Conservation (phyloP, 768 basidiomycete species). For the Cystobasidium ongulense region DNA sequence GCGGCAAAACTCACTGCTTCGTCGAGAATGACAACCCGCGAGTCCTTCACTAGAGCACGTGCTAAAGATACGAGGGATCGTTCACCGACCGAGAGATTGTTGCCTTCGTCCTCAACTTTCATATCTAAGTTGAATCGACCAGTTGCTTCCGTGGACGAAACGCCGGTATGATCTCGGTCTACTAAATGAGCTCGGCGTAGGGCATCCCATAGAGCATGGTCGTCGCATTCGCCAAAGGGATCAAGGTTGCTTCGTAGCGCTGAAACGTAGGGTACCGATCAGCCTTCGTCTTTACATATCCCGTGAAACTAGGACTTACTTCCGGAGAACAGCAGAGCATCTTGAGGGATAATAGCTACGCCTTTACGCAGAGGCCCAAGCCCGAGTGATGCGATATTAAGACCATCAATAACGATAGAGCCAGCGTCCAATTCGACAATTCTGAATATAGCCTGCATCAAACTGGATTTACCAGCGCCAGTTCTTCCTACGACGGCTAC, state of each 20-base stretch:
- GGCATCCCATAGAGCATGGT: conserved; percentile 77
- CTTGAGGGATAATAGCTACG: conserved; percentile 43
- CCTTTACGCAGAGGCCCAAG: conserved; percentile 48
- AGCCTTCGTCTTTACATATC: neutral
- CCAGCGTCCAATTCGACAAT: conserved; percentile 71
- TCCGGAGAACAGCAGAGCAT: conserved; percentile 56
- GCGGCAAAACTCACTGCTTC: conserved; percentile 55
- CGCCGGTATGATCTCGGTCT: conserved; percentile 48
- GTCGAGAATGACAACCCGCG: conserved; percentile 75
- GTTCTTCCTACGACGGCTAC: conserved; percentile 76
- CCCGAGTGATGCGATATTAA: conserved; percentile 76
- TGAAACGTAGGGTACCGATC: conserved; percentile 33
- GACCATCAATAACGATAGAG: conserved; percentile 65
- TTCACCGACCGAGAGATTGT: conserved; percentile 48
- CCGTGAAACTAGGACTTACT: conserved; percentile 45
- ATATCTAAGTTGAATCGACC: conserved; percentile 72
- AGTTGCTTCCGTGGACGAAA: conserved; percentile 39
- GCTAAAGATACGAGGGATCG: conserved; percentile 78
- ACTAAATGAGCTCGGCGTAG: conserved; percentile 74
- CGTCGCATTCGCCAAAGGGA: conserved; percentile 73
- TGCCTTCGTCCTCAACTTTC: conserved; percentile 75
- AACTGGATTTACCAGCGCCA: conserved; percentile 46
- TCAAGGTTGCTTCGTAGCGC: conserved; percentile 72
- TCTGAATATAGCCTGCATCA: conserved; percentile 33
- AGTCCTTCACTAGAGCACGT: conserved; percentile 76